Evolutionary conservation across 352 stramenopile species (phyloP).

Genomic region (Globisporangium viniferum): DNA sequence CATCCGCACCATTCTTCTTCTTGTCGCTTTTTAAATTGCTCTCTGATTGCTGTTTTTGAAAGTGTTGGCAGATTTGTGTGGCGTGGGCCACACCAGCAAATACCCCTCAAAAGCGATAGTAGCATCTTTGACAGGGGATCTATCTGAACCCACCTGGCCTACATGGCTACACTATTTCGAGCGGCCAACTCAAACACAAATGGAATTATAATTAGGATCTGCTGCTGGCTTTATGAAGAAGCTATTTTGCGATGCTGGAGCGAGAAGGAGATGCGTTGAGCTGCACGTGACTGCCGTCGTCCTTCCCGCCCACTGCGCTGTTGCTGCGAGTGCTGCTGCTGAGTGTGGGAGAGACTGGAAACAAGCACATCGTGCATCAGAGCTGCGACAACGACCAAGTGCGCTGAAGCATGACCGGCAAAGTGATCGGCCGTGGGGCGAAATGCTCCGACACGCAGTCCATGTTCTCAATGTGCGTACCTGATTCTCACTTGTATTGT

Average conservation of each 20-base stretch:
- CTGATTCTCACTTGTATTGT: background rate
- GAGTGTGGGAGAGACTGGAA: background rate
- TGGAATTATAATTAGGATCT: background rate
- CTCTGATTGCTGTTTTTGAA: background rate
- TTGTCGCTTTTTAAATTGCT: background rate
- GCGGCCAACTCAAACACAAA: background rate
- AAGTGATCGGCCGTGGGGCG: slow-evolving; percentile 18
- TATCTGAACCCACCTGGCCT: background rate
- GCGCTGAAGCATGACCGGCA: slow-evolving; percentile 32
- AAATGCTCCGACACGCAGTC: slow-evolving; percentile 41
- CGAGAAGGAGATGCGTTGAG: background rate
- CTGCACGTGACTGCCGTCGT: background rate
- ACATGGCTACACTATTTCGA: slow-evolving; percentile 8
- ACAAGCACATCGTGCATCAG: background rate
- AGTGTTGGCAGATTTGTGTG: background rate
- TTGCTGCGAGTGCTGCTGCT: background rate
- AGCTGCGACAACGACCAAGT: background rate
- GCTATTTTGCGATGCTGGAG: background rate
- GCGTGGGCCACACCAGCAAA: background rate
- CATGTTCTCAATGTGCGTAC: slow-evolving; percentile 35
- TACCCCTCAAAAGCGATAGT: background rate
- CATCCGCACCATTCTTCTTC: slow-evolving; percentile 4
- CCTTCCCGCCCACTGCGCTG: background rate
- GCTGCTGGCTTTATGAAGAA: background rate
- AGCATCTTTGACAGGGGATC: background rate